Base-by-base conservation (phyloP, 495 filamentous ascomycete species). In the Talaromyces proteolyticus region DNA sequence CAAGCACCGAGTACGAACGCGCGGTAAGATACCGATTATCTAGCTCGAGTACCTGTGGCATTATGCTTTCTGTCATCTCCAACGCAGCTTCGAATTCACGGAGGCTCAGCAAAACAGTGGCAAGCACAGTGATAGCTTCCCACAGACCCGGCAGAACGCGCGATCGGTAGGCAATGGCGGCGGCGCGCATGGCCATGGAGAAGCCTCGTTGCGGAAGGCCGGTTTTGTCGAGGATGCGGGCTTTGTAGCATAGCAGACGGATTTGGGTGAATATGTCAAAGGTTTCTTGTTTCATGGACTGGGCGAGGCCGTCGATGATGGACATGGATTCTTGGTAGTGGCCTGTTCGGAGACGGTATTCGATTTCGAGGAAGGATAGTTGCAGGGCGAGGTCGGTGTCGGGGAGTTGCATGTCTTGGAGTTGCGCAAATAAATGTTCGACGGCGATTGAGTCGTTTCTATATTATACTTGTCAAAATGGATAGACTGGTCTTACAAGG, bases 41-140 rank as follows among this genome's bases (percentile, higher is more conserved):
- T 26, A 81, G 79, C 63, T 95, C 89, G 8, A 94, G 72, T 3
- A 87, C 78, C 57, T 90, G 86, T n/a, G 92, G 91, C 58, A 95
- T 76, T 17, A 91, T 77, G 23, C 82, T 81, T 47, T 83, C 77
- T 12, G 95, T 61, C 45, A 98, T 67, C 44, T 77, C 69, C 10
- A 69, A 67, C 1, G 87, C 82, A 1, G 86, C 83, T 8, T 79
- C 74, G 55, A 89, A 96, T 60, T 95, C 89, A n/a, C 73, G 67
- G 6, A 95, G 64, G 16, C 77, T 78, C 38, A 83, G 80, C 0
- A 97, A 67, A 3, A 95, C 81, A 14, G 73, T 78, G 6, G 82
- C 76, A 1, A 96, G 63, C 2, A 79, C 76, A 23, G 80, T 81
- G 24, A 94, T 76, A 0, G 90, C 84, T 53, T 85, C 81, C 83